phyloP scores from a whole-genome alignment of 371 early-diverging fungal species.

The Mortierella sp. region DNA sequence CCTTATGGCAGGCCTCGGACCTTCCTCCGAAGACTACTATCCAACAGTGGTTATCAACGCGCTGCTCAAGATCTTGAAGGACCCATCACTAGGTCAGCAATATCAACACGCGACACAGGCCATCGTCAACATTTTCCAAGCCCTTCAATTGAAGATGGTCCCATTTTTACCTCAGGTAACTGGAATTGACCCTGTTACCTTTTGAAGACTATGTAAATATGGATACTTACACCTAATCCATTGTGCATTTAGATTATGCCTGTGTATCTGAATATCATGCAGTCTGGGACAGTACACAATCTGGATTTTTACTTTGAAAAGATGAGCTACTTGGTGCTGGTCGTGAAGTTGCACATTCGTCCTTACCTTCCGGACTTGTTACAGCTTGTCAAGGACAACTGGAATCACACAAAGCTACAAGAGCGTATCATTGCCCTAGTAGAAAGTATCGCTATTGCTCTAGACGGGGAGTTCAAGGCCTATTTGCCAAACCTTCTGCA shows the following conservation, averaged over 20 bases:
- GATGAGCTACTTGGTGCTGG: constrained; percentile 83
- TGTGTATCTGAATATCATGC: constrained; percentile 78
- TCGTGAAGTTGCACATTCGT: constrained; percentile 91
- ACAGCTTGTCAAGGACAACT: constrained; percentile 81
- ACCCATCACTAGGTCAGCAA: constrained; percentile 82
- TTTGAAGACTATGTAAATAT: no score
- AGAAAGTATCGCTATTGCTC: constrained; percentile 85
- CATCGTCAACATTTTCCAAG: constrained; percentile 93
- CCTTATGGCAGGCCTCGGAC: constrained; percentile 79
- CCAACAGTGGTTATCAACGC: constrained; percentile 86
- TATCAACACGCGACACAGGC: constrained; percentile 94
- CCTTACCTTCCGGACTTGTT: constrained; percentile 88
- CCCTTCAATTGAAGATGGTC: constrained; percentile 84
- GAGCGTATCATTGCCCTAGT: constrained; percentile 86
- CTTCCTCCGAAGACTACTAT: constrained; percentile 87
- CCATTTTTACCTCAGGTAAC: constrained; percentile 82
- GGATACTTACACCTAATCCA: constrained; percentile 11
- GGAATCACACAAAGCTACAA: constrained; percentile 81
- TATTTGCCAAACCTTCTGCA: constrained; percentile 76
- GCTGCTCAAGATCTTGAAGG: constrained; percentile 89
- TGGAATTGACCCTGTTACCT: neutral
- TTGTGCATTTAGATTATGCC: constrained; percentile 88
- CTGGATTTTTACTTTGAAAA: constrained; percentile 93
- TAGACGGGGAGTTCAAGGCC: constrained; percentile 90
- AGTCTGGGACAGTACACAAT: constrained; percentile 77